phyloP scores from a whole-genome alignment of 2,329 filamentous ascomycete species.

The Exophiala sp. region DNA sequence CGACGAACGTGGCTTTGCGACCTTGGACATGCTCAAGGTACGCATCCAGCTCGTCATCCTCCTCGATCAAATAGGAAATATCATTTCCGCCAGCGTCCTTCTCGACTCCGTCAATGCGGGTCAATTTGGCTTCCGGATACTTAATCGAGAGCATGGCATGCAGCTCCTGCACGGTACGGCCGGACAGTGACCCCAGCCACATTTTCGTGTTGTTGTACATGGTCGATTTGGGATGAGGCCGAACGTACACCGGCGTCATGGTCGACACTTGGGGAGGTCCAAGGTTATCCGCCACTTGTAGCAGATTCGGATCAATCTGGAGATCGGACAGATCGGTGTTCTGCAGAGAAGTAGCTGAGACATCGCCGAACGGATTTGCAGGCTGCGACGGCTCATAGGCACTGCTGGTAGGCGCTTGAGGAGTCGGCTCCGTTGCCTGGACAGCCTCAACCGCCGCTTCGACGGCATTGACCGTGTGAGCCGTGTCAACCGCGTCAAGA shows the following conservation, averaged over 20 bases:
- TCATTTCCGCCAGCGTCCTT: constrained; percentile 51
- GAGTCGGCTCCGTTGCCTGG: constrained; percentile 40
- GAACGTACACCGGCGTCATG: constrained; percentile 53
- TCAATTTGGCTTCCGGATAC: constrained; percentile 54
- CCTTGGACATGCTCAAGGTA: constrained; percentile 62
- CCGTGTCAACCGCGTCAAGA: constrained; percentile 33
- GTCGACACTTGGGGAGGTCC: constrained; percentile 33
- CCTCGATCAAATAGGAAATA: constrained; percentile 58
- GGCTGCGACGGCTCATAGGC: constrained; percentile 18
- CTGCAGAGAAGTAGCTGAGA: constrained; percentile 7
- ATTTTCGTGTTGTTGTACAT: constrained; percentile 43
- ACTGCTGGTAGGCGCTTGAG: constrained; percentile 28
- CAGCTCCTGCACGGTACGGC: constrained; percentile 56
- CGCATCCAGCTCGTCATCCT: constrained; percentile 64
- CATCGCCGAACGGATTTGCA: constrained; percentile 18
- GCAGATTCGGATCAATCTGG: constrained; percentile 59
- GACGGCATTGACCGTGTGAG: background rate
- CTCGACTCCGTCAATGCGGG: constrained; percentile 61
- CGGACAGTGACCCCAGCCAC: constrained; percentile 61
- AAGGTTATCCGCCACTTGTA: constrained; percentile 52
- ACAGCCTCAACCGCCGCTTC: constrained; percentile 22
- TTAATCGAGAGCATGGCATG: constrained; percentile 56
- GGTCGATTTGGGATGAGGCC: constrained; percentile 60
- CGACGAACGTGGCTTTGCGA: constrained; percentile 50
- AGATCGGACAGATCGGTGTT: constrained; percentile 40